Percentiles rank a stretch among this genome's conserved stretches.
Conservation (phyloP, 2,329 filamentous ascomycete species). For the Podosphaera fusca region DNA sequence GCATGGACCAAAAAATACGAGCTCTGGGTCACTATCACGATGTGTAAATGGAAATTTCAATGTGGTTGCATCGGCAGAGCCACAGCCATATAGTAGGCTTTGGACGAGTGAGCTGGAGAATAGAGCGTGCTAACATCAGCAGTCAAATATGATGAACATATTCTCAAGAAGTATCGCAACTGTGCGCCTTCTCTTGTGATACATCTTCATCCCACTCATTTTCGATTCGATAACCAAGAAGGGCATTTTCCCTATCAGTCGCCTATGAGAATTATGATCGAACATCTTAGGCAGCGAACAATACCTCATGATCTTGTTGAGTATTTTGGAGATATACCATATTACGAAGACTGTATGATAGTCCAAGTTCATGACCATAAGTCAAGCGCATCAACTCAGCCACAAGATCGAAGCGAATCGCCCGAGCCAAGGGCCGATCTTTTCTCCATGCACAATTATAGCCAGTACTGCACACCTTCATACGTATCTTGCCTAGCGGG, state of each 20-base stretch:
- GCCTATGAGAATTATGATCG: conserved; percentile 58
- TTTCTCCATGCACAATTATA: conserved; percentile 84
- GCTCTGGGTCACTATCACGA: conserved; percentile 25
- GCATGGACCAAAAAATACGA: conserved; percentile 26
- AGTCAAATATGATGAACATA: conserved; percentile 56
- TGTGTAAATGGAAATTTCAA: conserved; percentile 23
- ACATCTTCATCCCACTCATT: conserved; percentile 67
- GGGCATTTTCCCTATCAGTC: conserved; percentile 82
- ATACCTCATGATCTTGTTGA: conserved; percentile 76
- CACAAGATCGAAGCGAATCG: conserved; percentile 30
- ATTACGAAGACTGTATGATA: conserved; percentile 89
- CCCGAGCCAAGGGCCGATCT: conserved; percentile 40
- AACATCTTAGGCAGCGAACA: conserved; percentile 53
- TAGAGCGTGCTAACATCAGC: conserved; percentile 6
- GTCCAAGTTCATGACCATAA: conserved; percentile 85
- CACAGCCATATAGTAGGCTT: conserved; percentile 28
- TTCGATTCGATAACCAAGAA: conserved; percentile 83
- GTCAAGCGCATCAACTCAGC: conserved; percentile 36
- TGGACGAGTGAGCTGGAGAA: neutral
- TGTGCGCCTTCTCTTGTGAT: conserved; percentile 63
- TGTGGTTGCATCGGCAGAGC: conserved; percentile 19
- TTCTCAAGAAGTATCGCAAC: conserved; percentile 57
- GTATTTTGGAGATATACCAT: conserved; percentile 52
- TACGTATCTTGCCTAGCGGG: conserved; percentile 53
- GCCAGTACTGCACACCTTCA: conserved; percentile 73